phyloP scores from a whole-genome alignment of 2,329 filamentous ascomycete genomes.

The Sporothrix globosa region DNA sequence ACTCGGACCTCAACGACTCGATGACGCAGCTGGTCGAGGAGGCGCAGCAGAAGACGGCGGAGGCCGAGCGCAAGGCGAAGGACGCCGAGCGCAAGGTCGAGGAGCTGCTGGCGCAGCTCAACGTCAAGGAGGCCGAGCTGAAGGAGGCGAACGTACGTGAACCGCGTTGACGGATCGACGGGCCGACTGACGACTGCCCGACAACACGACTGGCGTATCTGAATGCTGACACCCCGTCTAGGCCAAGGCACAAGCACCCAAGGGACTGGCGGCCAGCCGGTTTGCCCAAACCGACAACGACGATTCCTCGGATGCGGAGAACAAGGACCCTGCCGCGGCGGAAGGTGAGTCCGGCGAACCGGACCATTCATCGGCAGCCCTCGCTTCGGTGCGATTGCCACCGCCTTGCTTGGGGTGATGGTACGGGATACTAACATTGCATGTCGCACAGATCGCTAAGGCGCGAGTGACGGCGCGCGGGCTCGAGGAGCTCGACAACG shows the following conservation, averaged over 20 bases:
- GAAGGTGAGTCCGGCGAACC: conserved; percentile 63
- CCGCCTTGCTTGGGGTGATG: conserved; percentile 20
- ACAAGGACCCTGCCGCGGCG: conserved; percentile 44
- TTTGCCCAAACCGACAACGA: conserved; percentile 50
- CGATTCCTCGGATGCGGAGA: conserved; percentile 39
- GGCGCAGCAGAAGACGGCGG: conserved; percentile 50
- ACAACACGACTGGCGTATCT: background rate
- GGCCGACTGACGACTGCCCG: too few relatives aligned
- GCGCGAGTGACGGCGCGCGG: conserved; percentile 39
- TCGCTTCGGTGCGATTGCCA: conserved; percentile 64
- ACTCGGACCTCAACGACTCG: conserved; percentile 65
- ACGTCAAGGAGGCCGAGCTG: conserved; percentile 66
- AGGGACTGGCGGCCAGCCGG: conserved; percentile 59
- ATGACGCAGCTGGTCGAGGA: conserved; percentile 65
- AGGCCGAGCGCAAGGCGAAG: conserved; percentile 58
- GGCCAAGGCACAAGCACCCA: conserved; percentile 53
- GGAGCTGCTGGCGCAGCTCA: conserved; percentile 59
- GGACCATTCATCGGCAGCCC: conserved; percentile 66
- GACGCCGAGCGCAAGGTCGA: conserved; percentile 59
- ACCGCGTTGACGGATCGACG: too few relatives aligned
- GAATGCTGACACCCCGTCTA: conserved; percentile 38
- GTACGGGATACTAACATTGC: background rate
- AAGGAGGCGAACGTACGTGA: conserved; percentile 61
- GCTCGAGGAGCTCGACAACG: conserved; percentile 41
- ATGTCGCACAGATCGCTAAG: conserved; percentile 41